phyloP scores from a whole-genome alignment of 805 yeast genomes.

The Saccharomyces kudriavzevii region DNA sequence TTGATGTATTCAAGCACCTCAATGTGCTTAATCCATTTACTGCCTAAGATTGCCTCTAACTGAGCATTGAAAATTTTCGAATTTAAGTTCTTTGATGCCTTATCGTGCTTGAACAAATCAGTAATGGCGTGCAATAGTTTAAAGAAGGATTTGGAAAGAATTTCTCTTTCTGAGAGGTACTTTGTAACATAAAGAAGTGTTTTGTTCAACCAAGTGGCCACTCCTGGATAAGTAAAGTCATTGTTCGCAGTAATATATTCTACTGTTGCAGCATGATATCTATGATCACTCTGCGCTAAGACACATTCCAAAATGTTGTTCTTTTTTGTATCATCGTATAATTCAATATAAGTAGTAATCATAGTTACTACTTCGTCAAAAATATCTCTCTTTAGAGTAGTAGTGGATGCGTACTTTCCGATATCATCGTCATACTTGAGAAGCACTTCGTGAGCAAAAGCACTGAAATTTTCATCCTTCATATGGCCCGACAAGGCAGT shows the following conservation, averaged over 20 bases:
- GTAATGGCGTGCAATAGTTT: constrained; percentile 31
- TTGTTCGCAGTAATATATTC: constrained; percentile 15
- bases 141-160: constrained; percentile 22
- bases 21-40: constrained; percentile 39
- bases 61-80: constrained; percentile 49
- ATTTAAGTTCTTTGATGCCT: constrained; percentile 38
- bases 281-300: constrained; percentile 21
- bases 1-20: constrained; percentile 40
- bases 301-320: constrained; percentile 21
- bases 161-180: constrained; percentile 44
- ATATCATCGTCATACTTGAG: background rate
- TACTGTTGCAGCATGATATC: constrained; percentile 27
- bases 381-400: background rate
- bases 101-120: constrained; percentile 22
- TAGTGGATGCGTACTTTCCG: background rate
- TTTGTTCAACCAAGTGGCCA: constrained; percentile 47
- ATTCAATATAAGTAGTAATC: constrained; percentile 2
- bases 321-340: constrained; percentile 18
- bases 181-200: constrained; percentile 55
- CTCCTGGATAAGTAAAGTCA: constrained; percentile 12
- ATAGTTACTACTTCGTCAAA: background rate
- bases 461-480: background rate
- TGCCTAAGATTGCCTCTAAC: constrained; percentile 49
- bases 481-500: background rate
- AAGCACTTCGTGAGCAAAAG: background rate